Conservation (phyloP, 2,329 filamentous ascomycete genomes). For the Hirsutella rhossiliensis region DNA sequence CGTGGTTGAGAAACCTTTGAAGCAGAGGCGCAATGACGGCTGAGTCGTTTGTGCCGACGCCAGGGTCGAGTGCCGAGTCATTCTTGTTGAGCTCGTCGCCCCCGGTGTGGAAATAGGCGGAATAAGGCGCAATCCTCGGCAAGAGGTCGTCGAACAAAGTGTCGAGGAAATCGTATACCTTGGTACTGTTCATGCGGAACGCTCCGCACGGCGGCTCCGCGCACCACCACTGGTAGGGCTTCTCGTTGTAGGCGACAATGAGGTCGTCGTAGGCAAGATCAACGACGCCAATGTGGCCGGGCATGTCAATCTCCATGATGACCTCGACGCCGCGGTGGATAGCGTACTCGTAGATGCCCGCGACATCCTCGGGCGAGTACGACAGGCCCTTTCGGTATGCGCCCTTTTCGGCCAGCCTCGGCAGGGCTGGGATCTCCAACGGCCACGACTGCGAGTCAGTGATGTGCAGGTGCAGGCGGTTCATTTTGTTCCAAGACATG, state of each 20-base stretch:
- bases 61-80: slow-evolving; percentile 53
- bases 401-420: slow-evolving; percentile 59
- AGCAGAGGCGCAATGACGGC: slow-evolving; percentile 60
- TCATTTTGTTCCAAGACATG: slow-evolving; percentile 69
- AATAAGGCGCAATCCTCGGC: slow-evolving; percentile 56
- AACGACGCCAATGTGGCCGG: slow-evolving; percentile 44
- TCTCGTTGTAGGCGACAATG: slow-evolving; percentile 41
- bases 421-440: slow-evolving; percentile 61
- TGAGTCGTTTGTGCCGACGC: slow-evolving; percentile 53
- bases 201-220: slow-evolving; percentile 54
- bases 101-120: slow-evolving; percentile 71
- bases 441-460: slow-evolving; percentile 84
- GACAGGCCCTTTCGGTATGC: slow-evolving; percentile 56
- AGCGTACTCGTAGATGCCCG: slow-evolving; percentile 60
- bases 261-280: slow-evolving; percentile 37
- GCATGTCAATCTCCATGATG: slow-evolving; percentile 51
- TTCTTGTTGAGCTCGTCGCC: slow-evolving; percentile 79
- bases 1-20: slow-evolving; percentile 62
- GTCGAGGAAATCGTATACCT: slow-evolving; percentile 59
- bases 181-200: slow-evolving; percentile 63
- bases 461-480: slow-evolving; percentile 67
- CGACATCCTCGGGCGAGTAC: slow-evolving; percentile 55
- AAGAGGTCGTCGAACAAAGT: slow-evolving; percentile 65
- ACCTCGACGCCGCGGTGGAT: slow-evolving; percentile 44
- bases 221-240: slow-evolving; percentile 48